Base-by-base conservation (phyloP, 331 rosid genomes). In the Quercus tomentella region DNA sequence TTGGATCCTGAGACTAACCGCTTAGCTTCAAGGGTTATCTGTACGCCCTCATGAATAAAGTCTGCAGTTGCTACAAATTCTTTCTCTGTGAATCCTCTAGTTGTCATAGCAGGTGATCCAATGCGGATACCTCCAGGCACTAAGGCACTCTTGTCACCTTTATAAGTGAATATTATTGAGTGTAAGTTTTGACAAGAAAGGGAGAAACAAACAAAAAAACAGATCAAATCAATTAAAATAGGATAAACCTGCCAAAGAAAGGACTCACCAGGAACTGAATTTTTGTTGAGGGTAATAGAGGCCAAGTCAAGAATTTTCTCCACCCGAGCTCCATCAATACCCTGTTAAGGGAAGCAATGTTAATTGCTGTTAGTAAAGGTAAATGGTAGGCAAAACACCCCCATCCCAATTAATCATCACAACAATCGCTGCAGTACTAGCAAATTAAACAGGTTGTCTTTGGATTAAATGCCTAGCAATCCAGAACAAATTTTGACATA, bases 51-150 rank as follows among this genome's bases (percentile, higher is more conserved):
- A 1, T 95, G 95, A 81, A 95, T 89, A 26, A 89, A 85, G 81
- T 95, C 96, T 4, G 98, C 98, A 68, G 88, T 70, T 18, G 86
- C 80, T 41, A 80, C 37, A 60, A 95, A 95, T 26, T 93, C 94
- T 79, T 83, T 86, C 88, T 88, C 96, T 1, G 87, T 82, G 77
- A 95, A 87, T 86, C 99, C 97, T 77, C 99, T 88, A 15, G 98
- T 95, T 55, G 98, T 93, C 99, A 95, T 93, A 25, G 99, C 99
- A 54, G 99, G 99, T 16, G 99, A 82, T 16, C 99, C 99, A 3
- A 95, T 95, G 80, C 99, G 99, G 65, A 95, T 95, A 76, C 99
- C 99, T 21, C 98, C 98, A 0, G 99, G 99, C 74, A 95, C 92
- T 37, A 88, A 81, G 70, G 99, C 99, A 45, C 98, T 95, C 82